A percentile compares a stretch with the other conserved stretches of the same genome.
Conservation (phyloP, 768 basidiomycete species). For the Imleria badia region DNA sequence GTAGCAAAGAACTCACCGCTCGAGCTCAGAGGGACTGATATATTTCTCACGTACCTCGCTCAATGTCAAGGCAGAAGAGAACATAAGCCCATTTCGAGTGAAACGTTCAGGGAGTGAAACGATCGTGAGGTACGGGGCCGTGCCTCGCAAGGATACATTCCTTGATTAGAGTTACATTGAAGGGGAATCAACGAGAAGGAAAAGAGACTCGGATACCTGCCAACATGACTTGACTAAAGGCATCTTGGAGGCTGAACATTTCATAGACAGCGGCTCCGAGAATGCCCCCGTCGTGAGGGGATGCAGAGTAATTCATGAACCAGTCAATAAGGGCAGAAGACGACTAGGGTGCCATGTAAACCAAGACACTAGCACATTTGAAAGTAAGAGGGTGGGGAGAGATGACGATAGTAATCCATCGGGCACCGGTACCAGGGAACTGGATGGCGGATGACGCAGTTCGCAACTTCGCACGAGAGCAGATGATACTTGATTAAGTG, state of each 20-base stretch:
- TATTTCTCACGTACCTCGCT: conserved; percentile 45
- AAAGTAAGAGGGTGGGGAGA: conserved; percentile 81
- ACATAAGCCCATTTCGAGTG: conserved; percentile 49
- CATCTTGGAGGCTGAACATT: conserved; percentile 86
- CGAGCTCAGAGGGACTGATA: conserved; percentile 43
- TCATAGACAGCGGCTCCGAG: conserved; percentile 74
- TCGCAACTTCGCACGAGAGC: conserved; percentile 76
- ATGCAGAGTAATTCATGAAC: conserved; percentile 60
- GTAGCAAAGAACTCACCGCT: conserved; percentile 40
- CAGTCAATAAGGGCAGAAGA: conserved; percentile 65
- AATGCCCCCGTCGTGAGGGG: conserved; percentile 5
- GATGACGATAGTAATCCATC: conserved; percentile 51
- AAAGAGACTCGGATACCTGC: conserved; percentile 46
- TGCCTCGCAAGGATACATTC: conserved; percentile 73
- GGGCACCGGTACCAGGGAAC: conserved; percentile 42
- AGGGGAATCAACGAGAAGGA: too few species aligned
- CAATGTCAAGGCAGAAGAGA: conserved; percentile 12
- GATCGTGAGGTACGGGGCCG: conserved; percentile 55
- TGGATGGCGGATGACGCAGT: conserved; percentile 58
- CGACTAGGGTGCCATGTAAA: conserved; percentile 68
- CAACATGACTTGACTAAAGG: conserved; percentile 92
- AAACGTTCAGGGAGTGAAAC: conserved; percentile 59
- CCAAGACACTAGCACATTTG: conserved; percentile 96
- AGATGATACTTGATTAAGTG: conserved; percentile 44
- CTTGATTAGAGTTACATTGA: conserved; percentile 65